These are phyloP conservation scores for Polygonum maritimum DNA, from an alignment of 148 eudicot genomes.

Conservation along the genomic window DNA sequence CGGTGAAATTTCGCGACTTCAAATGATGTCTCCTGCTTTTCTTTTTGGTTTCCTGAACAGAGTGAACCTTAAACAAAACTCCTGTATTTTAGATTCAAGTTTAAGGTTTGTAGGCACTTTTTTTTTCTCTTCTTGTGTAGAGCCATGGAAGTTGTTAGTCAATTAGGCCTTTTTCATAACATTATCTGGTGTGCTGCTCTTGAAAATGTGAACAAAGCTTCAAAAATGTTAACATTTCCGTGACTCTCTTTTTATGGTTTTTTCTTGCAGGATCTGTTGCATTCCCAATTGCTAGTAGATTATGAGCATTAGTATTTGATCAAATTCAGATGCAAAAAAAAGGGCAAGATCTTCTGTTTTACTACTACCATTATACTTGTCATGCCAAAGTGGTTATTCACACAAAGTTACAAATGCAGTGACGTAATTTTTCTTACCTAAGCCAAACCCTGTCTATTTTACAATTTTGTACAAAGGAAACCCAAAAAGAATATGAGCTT, in stretches of 20 bases:
- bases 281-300: neutral
- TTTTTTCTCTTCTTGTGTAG: neutral
- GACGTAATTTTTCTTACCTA: neutral
- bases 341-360: neutral
- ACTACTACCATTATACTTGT: neutral
- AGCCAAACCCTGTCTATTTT: neutral
- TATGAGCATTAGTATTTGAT: neutral
- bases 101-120: neutral
- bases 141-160: neutral
- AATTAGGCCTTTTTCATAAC: neutral
- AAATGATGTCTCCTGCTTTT: neutral
- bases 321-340: neutral
- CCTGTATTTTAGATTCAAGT: conserved; percentile 1
- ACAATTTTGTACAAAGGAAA: neutral
- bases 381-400: neutral
- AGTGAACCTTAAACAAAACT: neutral
- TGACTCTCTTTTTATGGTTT: too few relatives aligned
- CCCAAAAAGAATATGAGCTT: neutral
- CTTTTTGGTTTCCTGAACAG: conserved; percentile 5
- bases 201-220: neutral
- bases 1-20: neutral
- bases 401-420: conserved; percentile 1
- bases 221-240: neutral
- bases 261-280: too few relatives aligned
- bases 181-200: neutral